These are phyloP conservation scores for Aspergillus pseudotamarii DNA, from an alignment of 2,329 filamentous ascomycete genomes.

Conservation along the genomic window DNA sequence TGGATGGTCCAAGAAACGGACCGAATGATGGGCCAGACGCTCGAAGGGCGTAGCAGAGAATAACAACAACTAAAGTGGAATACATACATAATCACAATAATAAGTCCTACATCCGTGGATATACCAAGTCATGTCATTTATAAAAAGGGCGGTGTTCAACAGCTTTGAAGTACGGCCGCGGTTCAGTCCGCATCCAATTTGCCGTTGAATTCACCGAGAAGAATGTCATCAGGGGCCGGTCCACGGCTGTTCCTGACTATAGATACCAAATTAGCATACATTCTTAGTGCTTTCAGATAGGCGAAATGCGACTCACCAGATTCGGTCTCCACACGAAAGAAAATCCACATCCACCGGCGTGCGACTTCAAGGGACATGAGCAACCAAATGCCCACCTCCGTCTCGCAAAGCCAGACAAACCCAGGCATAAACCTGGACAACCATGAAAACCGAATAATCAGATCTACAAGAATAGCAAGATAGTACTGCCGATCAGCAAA, in stretches of 20 bases:
- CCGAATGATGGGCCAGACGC: background rate
- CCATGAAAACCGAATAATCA: conserved; percentile 87
- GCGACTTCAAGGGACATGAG: conserved; percentile 86
- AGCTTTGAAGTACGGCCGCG: background rate
- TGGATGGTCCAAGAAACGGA: background rate
- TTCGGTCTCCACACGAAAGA: conserved; percentile 92
- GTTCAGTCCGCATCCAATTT: conserved; percentile 64
- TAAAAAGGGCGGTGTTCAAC: conserved; percentile 7
- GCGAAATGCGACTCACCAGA: conserved; percentile 62
- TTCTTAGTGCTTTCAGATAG: conserved; percentile 1
- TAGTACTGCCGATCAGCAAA: conserved; percentile 83
- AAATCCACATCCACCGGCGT: conserved; percentile 94
- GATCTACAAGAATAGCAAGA: conserved; percentile 73
- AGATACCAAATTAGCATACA: conserved; percentile 11
- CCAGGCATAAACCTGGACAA: conserved; percentile 81
- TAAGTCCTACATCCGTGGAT: conserved; percentile 24
- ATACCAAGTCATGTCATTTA: conserved; percentile 22
- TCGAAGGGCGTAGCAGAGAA: conserved; percentile 1
- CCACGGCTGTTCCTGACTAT: conserved; percentile 58
- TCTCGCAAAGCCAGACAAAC: conserved; percentile 80
- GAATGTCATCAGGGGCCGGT: conserved; percentile 67
- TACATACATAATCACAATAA: conserved; percentile 11
- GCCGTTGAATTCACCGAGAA: conserved; percentile 71
- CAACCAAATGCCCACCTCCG: conserved; percentile 85
- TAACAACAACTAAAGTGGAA: background rate